Base-by-base conservation (phyloP, 441 rosid species). In the Adansonia rubrostipa region DNA sequence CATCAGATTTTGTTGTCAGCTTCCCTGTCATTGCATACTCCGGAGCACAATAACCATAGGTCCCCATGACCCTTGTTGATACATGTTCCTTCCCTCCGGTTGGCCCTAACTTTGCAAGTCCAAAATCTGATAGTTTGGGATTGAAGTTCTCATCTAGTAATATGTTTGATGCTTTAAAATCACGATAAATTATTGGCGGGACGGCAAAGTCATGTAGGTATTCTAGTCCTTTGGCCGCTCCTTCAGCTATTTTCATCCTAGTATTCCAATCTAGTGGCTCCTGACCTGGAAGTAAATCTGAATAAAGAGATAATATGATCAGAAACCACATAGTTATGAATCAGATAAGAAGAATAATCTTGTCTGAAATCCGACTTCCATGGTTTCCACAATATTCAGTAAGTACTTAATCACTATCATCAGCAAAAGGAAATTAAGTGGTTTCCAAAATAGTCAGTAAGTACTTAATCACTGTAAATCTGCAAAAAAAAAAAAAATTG, bases 21-120 rank as follows among this genome's bases (percentile, higher is more conserved):
- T 85, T 84, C 68, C 90, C 92, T 0, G 89, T 82, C 86, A 80
- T 77, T 0, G 86, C 89, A 68, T 85, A 85, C 68, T 88, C 89
- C 4, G 88, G 88, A 33, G 89, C 89, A 78, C 89, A 88, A 70
- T 87, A 88, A 44, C 91, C 88, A 2, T 88, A 84, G 10, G 89
- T 88, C 67, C 91, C 89, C 91, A 86, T 86, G 47, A 88, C 89
- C 77, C 91, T 84, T 51, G 88, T 88, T 28, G 89, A 87, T 20
- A 85, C 89, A 78, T 89, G 87, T 17, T 87, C 87, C 79, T 80
- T 82, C 45, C 85, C 89, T 76, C 72, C 90, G 0, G 87, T 89
- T 42, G 90, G 92, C 48, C 90, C 90, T 71, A 89, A 77, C 78
- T 79, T 87, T 51, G 89, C 90, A 78, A 89, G 87, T 61, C 89